Base-by-base conservation (phyloP, 2,329 filamentous ascomycete genomes). In the Xylaria sp. region DNA sequence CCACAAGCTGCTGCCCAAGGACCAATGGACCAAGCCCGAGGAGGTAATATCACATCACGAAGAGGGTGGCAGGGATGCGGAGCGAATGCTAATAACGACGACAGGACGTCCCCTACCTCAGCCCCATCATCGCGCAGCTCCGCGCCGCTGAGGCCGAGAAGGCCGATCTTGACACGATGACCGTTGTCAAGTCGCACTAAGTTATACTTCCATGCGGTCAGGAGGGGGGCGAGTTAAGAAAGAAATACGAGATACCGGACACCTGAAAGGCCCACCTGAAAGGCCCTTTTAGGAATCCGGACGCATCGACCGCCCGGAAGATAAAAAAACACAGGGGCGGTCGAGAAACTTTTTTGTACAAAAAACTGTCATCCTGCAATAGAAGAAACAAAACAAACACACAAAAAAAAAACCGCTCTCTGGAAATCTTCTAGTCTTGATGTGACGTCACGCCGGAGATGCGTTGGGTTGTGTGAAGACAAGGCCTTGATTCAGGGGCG, bases 1-100 rank as follows among this genome's bases (percentile, higher is more conserved):
- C 71, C 85, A 87, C 76, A 85, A 86, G 78, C 77, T 87, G 63
- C 80, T 88, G 58, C 83, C 85, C 74, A 82, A 82, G 78, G 73
- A 79, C 39, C 74, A 85, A 73, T 85, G 83, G 83, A 84, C 80
- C 68, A 84, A 82, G 76, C 68, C 78, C 67, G 76, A 81, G 70
- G 78, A 82, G 68, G 80, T 82, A 72, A 16, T 37, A 30, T 1
- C 1, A 35, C 13, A 16, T 34, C 19, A 51, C 19, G 18, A 16
- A n/a, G 16, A 18, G 5, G 23, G 23, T 30, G 23, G 23, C 5
- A 30, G 23, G 23, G 23, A 30, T 30, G 23, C 4, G 23, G 9
- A 42, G 9, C 3, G 9, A 42, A 10, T 42, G 37, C 37, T 9
- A 42, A 42, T 42, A 10, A 10, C 1, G 23, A 5, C 4, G 23